These are phyloP conservation scores for Flaveria robusta DNA, from an alignment of 129 eudicot genomes.

Conservation along the genomic window DNA sequence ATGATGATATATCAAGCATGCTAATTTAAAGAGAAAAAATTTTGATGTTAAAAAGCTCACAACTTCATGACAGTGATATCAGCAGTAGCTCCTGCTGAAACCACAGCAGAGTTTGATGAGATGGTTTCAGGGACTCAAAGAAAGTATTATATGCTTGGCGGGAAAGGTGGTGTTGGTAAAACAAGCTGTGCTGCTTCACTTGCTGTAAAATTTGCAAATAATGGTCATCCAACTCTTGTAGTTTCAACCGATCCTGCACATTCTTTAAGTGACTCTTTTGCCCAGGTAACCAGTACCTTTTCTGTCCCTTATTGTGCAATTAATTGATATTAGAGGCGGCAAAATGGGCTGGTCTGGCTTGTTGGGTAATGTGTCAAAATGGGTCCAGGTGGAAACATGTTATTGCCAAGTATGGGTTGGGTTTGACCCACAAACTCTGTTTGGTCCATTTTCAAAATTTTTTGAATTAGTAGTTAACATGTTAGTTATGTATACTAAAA, in stretches of 20 bases:
- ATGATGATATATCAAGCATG: not conserved
- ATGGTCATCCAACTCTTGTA: conserved; percentile 93
- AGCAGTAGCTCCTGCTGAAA: conserved; percentile 74
- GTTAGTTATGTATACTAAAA: not conserved
- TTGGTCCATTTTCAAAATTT: not conserved
- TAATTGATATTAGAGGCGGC: not conserved
- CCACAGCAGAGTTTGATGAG: conserved; percentile 75
- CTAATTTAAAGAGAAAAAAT: not conserved
- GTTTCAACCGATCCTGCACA: conserved; percentile 99
- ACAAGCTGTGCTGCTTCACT: conserved; percentile 99
- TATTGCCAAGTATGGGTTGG: not conserved
- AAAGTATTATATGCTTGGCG: conserved; percentile 93
- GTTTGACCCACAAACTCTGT: not conserved
- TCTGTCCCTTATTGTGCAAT: not conserved
- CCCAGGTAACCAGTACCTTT: conserved; percentile 56
- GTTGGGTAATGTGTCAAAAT: not conserved
- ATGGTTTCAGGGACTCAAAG: conserved; percentile 87
- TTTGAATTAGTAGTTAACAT: not conserved
- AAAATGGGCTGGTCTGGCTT: not conserved
- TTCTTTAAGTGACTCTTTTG: conserved; percentile 95
- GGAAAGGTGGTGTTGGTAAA: conserved; percentile 98
- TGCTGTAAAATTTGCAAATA: conserved; percentile 94
- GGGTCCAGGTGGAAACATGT: not conserved
- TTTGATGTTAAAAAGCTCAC: not conserved
- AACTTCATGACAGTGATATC: conserved; percentile 61